A percentile compares a stretch with the other conserved stretches of the same genome.
Evolutionary conservation across 1,284 basidiomycete species (phyloP).

Genomic region (Peniophora sp.): DNA sequence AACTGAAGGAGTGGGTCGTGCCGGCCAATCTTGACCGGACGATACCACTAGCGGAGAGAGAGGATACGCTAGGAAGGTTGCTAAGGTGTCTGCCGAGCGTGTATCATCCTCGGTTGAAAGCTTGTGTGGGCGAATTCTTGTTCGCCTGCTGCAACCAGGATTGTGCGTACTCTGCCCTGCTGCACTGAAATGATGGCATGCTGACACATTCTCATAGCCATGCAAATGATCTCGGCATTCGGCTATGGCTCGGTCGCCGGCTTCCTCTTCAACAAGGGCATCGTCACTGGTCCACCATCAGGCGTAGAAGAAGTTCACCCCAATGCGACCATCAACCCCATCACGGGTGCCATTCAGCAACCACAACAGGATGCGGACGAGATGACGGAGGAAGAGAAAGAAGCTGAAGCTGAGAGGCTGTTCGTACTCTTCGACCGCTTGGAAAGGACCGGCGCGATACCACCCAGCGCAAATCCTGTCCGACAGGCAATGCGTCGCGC

Average conservation of each 20-base stretch:
- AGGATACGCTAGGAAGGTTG: conserved; percentile 70
- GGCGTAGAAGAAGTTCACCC: conserved; percentile 27
- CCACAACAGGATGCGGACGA: conserved; percentile 30
- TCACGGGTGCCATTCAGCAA: conserved; percentile 59
- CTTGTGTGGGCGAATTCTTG: conserved; percentile 78
- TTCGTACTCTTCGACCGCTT: conserved; percentile 86
- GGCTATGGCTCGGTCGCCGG: conserved; percentile 93
- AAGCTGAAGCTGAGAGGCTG: conserved; percentile 82
- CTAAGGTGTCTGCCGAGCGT: conserved; percentile 72
- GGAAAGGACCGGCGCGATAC: conserved; percentile 63
- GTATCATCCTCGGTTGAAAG: conserved; percentile 64
- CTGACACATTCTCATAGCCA: conserved; percentile 34
- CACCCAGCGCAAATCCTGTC: conserved; percentile 62
- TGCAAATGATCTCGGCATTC: conserved; percentile 61
- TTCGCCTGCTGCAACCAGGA: conserved; percentile 76
- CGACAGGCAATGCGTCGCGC: conserved; percentile 44
- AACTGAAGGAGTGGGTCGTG: conserved; percentile 59
- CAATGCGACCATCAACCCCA: conserved; percentile 64
- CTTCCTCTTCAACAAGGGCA: conserved; percentile 83
- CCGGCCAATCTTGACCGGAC: conserved; percentile 76
- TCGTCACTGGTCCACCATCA: conserved; percentile 43
- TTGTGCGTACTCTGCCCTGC: conserved; percentile 41
- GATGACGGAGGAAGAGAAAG: conserved; percentile 91
- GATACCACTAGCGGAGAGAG: conserved; percentile 59
- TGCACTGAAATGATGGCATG: background rate